These are phyloP conservation scores for Oehlia diaphana DNA, from an alignment of 192 early-diverging fungal genomes.

Conservation along the genomic window DNA sequence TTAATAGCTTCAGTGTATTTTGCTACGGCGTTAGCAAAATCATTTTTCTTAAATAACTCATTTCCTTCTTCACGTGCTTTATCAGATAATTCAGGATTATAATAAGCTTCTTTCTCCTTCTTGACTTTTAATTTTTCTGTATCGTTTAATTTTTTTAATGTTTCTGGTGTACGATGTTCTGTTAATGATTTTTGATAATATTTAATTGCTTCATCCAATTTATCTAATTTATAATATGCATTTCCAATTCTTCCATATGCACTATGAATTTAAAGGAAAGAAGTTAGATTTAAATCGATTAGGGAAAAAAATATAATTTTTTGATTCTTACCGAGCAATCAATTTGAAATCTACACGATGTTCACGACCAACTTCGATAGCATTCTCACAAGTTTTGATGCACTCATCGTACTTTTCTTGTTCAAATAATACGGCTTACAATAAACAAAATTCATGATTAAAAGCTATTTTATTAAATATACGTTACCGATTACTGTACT, in stretches of 20 bases:
- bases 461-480: no score
- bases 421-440: slow-evolving; percentile 87
- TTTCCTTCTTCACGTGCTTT: slow-evolving; percentile 95
- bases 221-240: slow-evolving; percentile 79
- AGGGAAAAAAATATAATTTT: neutral
- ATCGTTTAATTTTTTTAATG: slow-evolving; percentile 85
- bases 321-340: slow-evolving; percentile 67
- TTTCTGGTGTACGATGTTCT: slow-evolving; percentile 94
- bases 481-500: slow-evolving; percentile 8
- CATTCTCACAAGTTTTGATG: slow-evolving; percentile 89
- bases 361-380: slow-evolving; percentile 90
- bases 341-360: slow-evolving; percentile 91
- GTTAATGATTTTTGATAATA: slow-evolving; percentile 90
- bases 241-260: slow-evolving; percentile 90
- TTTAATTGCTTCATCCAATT: slow-evolving; percentile 85
- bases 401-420: slow-evolving; percentile 89
- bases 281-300: no score
- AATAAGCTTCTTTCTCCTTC: slow-evolving; percentile 84
- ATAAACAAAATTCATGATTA: neutral
- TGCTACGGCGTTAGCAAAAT: slow-evolving; percentile 85
- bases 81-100: slow-evolving; percentile 76
- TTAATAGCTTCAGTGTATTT: slow-evolving; percentile 97
- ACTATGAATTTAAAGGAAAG: slow-evolving; percentile 43
- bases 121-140: slow-evolving; percentile 79
- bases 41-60: slow-evolving; percentile 85